These are phyloP conservation scores for Hypholoma sublateritium DNA, from an alignment of 768 basidiomycete species.

Conservation along the genomic window DNA sequence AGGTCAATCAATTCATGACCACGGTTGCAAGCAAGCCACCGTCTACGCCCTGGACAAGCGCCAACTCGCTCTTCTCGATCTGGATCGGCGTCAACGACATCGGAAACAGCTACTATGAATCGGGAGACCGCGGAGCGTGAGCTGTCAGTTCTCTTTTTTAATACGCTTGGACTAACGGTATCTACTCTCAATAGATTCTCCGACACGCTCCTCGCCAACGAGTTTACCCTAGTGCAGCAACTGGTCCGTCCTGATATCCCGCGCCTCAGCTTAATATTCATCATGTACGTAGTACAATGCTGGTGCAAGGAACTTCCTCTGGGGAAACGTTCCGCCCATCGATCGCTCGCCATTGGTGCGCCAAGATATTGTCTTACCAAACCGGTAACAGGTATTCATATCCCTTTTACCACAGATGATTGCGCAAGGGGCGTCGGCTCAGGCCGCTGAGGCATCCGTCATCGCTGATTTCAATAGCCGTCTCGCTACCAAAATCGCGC, in stretches of 20 bases:
- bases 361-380: neutral
- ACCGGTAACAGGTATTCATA: neutral
- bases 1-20: conserved; percentile 58
- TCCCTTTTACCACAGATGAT: conserved; percentile 42
- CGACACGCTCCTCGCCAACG: conserved; percentile 44
- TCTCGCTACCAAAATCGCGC: conserved; percentile 37
- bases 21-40: conserved; percentile 47
- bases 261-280: neutral
- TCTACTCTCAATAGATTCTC: conserved; percentile 31
- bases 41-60: conserved; percentile 53
- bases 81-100: conserved; percentile 77
- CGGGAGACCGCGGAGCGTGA: conserved; percentile 50
- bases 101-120: conserved; percentile 48
- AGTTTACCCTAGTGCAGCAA: conserved; percentile 51
- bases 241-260: conserved; percentile 28
- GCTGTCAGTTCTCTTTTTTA: conserved; percentile 13
- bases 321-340: conserved; percentile 42
- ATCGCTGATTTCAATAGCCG: conserved; percentile 53
- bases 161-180: neutral
- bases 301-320: conserved; percentile 59
- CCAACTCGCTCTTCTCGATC: conserved; percentile 61
- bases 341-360: conserved; percentile 42
- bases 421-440: conserved; percentile 36
- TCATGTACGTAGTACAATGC: conserved; percentile 31
- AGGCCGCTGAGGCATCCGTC: conserved; percentile 41